Conservation (phyloP, 345 rosid species). For the Linum usitatissimum region DNA sequence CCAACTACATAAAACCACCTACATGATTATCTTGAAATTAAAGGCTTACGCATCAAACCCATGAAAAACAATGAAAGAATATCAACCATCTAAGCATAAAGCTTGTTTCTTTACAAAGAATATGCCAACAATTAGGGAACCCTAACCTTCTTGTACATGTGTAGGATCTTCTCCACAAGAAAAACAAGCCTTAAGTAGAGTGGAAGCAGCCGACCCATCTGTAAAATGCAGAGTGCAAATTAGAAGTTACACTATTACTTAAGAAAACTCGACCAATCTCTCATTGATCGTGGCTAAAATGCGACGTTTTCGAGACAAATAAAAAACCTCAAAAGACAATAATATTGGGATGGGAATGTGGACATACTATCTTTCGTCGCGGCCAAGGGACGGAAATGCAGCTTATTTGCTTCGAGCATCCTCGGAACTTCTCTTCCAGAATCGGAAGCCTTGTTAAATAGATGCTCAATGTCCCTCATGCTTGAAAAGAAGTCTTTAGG, state of each 20-base stretch:
- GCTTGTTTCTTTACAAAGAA: not conserved
- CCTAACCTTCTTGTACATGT: conserved; percentile 66
- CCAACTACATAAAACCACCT: too few relatives aligned
- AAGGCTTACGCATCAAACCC: too few relatives aligned
- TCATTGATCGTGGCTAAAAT: not conserved
- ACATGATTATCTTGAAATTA: too few relatives aligned
- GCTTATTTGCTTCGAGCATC: conserved; percentile 94
- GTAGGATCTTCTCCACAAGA: conserved; percentile 74
- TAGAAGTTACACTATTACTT: not conserved
- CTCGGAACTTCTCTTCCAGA: conserved; percentile 92
- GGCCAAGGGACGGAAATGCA: conserved; percentile 70
- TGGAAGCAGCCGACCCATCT: conserved; percentile 44
- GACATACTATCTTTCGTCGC: conserved; percentile 45
- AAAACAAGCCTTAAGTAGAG: conserved; percentile 61
- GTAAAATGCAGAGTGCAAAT: conserved; percentile 11
- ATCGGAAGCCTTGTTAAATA: conserved; percentile 76
- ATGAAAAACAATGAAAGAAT: not conserved
- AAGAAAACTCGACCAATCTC: not conserved
- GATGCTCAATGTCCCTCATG: conserved; percentile 70
- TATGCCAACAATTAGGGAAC: not conserved
- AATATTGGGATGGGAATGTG: conserved; percentile 16
- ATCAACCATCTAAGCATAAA: not conserved
- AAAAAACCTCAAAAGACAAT: not conserved
- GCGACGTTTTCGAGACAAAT: too few relatives aligned
- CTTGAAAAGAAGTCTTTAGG: conserved; percentile 72